Conservation (phyloP, 495 filamentous ascomycete genomes). For the Hypoxylon trugodes region DNA sequence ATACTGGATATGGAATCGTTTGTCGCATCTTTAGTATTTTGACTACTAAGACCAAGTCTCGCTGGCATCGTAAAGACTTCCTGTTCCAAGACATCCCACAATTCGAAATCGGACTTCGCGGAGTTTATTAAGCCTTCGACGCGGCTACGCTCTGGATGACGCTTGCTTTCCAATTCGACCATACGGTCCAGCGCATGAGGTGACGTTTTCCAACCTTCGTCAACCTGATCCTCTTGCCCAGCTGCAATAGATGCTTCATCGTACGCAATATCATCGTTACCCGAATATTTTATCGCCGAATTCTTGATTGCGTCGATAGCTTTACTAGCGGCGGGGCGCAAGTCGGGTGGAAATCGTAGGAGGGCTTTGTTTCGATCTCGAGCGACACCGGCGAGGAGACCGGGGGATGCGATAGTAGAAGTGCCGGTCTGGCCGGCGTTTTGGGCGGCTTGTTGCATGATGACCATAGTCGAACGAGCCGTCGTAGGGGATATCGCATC, state of each 20-base stretch:
- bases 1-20: background rate
- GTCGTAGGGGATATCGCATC: background rate
- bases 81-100: conserved; percentile 76
- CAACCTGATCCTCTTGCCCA: conserved; percentile 40
- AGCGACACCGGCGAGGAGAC: conserved; percentile 15
- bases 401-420: conserved; percentile 16
- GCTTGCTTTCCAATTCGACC: conserved; percentile 47
- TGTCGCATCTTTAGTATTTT: background rate
- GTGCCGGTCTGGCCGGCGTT: conserved; percentile 26
- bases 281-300: background rate
- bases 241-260: conserved; percentile 5
- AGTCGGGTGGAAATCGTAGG: conserved; percentile 49
- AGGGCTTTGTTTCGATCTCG: conserved; percentile 47
- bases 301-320: conserved; percentile 45
- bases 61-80: conserved; percentile 72
- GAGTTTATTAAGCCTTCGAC: conserved; percentile 58
- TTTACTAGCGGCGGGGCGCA: conserved; percentile 50
- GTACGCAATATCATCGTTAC: conserved; percentile 7
- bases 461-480: conserved; percentile 39
- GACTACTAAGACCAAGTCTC: conserved; percentile 46
- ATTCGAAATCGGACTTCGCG: conserved; percentile 67
- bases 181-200: conserved; percentile 34
- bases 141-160: conserved; percentile 50
- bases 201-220: conserved; percentile 40
- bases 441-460: conserved; percentile 47